phyloP scores from a whole-genome alignment of 768 basidiomycete genomes.

The Termitomyces sp. region DNA sequence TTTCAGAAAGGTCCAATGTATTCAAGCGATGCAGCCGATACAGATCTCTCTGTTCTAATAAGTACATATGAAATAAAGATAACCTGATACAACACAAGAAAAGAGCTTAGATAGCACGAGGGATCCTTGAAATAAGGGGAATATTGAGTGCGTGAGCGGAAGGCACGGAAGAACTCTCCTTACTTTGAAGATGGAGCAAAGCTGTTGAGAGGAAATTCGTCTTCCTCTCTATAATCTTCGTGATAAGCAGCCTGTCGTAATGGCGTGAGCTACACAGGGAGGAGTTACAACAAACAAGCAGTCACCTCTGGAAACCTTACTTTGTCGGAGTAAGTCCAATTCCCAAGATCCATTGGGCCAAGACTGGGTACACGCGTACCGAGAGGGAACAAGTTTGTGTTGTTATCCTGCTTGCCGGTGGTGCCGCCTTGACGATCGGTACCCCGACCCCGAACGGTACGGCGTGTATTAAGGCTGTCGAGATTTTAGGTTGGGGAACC shows the following conservation, averaged over 20 bases:
- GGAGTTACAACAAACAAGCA: neutral
- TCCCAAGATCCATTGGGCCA: slow-evolving; percentile 28
- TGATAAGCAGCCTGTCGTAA: slow-evolving; percentile 1
- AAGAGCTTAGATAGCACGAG: slow-evolving; percentile 1
- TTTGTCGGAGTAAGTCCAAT: slow-evolving; percentile 29
- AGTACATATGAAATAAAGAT: slow-evolving; percentile 4
- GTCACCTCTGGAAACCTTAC: neutral
- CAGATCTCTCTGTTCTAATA: neutral
- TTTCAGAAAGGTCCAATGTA: neutral
- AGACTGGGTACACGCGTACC: slow-evolving; percentile 41
- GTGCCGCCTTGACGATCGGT: slow-evolving; percentile 40
- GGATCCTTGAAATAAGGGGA: neutral
- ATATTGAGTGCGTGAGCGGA: neutral
- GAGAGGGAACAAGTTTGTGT: slow-evolving; percentile 48
- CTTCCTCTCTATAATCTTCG: slow-evolving; percentile 8
- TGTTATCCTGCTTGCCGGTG: slow-evolving; percentile 24
- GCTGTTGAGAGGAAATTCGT: slow-evolving; percentile 18
- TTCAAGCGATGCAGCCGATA: too few species aligned
- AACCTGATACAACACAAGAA: neutral
- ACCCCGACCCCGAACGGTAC: slow-evolving; percentile 46
- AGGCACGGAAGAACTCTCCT: slow-evolving; percentile 1
- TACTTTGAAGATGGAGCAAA: slow-evolving; percentile 16
- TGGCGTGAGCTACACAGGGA: neutral
- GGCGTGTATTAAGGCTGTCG: slow-evolving; percentile 55
- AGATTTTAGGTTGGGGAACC: neutral